A percentile compares a stretch with the other conserved stretches of the same genome.
These are phyloP conservation scores for Panicum hallii DNA, from an alignment of 202 grass and related monocot species.

Conservation along the genomic window DNA sequence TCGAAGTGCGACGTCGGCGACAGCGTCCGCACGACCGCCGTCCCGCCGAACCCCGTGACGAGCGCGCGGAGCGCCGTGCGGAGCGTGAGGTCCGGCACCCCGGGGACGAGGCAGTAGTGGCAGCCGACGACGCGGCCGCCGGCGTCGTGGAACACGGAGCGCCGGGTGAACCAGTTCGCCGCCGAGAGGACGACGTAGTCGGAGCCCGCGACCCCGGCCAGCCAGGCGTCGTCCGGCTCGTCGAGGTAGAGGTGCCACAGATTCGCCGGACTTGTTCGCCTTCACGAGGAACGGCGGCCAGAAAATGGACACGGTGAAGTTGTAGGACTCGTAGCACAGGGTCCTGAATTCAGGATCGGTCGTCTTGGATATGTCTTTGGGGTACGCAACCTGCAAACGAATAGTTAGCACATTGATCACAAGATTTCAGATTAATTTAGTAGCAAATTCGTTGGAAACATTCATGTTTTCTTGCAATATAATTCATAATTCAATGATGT, in stretches of 20 bases:
- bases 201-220: slow-evolving; percentile 9
- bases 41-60: slow-evolving; percentile 5
- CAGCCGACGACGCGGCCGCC: slow-evolving; percentile 60
- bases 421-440: too few relatives aligned
- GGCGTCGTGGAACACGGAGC: slow-evolving; percentile 59
- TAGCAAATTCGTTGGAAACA: too few relatives aligned
- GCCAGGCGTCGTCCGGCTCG: slow-evolving; percentile 62
- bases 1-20: slow-evolving; percentile 71
- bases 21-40: slow-evolving; percentile 52
- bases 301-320: slow-evolving; percentile 65
- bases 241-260: slow-evolving; percentile 52
- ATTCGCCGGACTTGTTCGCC: background rate
- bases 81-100: slow-evolving; percentile 50
- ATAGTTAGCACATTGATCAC: too few relatives aligned
- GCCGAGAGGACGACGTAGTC: slow-evolving; percentile 62
- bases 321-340: slow-evolving; percentile 52
- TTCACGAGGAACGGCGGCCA: slow-evolving; percentile 69
- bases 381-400: slow-evolving; percentile 53
- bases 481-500: too few relatives aligned
- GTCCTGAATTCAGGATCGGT: slow-evolving; percentile 49
- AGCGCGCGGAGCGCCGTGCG: slow-evolving; percentile 23
- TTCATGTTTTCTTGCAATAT: too few relatives aligned
- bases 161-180: slow-evolving; percentile 64
- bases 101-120: slow-evolving; percentile 60
- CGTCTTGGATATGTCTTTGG: slow-evolving; percentile 39